Conservation (phyloP, 2,329 filamentous ascomycete genomes). For the Clarireedia homoeocarpa region DNA sequence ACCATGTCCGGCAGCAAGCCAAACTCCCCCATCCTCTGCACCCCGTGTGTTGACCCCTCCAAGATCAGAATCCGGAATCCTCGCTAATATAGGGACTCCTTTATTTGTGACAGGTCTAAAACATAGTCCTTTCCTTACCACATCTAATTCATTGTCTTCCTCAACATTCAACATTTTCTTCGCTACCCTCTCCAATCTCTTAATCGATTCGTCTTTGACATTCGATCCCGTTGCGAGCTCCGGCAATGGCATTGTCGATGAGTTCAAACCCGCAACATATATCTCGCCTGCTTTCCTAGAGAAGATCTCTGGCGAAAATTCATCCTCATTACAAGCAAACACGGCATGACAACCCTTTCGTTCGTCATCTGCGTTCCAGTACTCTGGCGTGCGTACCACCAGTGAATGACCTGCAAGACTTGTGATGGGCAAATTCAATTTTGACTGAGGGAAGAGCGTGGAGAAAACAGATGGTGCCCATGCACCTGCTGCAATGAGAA, state of each 20-base stretch:
- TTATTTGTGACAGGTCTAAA: constrained; percentile 62
- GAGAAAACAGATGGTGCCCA: constrained; percentile 64
- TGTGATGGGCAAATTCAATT: constrained; percentile 45
- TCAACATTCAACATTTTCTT: constrained; percentile 38
- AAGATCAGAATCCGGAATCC: constrained; percentile 48
- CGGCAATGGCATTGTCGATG: constrained; percentile 51
- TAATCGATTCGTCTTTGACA: constrained; percentile 40
- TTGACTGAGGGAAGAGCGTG: constrained; percentile 52
- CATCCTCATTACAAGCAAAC: constrained; percentile 40
- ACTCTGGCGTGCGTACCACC: constrained; percentile 53
- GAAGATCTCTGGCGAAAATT: constrained; percentile 65
- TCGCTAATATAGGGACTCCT: constrained; percentile 55
- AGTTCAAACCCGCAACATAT: constrained; percentile 68
- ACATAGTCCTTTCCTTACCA: constrained; percentile 60
- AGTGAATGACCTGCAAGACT: constrained; percentile 66
- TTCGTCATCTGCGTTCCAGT: constrained; percentile 36
- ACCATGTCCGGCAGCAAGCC: constrained; percentile 64
- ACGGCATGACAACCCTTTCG: constrained; percentile 54
- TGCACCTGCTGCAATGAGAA: constrained; percentile 61
- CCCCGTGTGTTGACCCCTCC: constrained; percentile 37
- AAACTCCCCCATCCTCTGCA: constrained; percentile 53
- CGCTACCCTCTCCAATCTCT: constrained; percentile 42
- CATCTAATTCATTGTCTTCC: constrained; percentile 45
- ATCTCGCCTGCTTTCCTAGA: constrained; percentile 58
- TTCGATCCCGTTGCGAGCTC: constrained; percentile 41